These are phyloP conservation scores for Saturnispora zaruensis DNA, from an alignment of 805 yeast species.

Conservation along the genomic window DNA sequence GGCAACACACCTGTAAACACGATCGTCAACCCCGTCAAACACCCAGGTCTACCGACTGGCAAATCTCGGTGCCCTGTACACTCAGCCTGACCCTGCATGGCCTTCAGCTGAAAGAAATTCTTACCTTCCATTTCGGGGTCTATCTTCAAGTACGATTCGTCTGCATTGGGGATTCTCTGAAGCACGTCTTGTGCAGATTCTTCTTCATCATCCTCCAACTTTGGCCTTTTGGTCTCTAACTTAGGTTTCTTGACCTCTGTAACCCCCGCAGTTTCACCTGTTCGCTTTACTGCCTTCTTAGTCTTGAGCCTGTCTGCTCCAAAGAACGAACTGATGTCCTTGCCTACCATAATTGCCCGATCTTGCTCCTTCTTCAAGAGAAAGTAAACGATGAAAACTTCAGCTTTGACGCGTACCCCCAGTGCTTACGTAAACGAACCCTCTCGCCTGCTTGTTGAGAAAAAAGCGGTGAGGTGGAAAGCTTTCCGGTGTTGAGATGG, in stretches of 20 bases:
- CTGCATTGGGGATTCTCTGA: conserved; percentile 65
- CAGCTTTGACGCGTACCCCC: background rate
- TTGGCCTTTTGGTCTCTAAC: conserved; percentile 4
- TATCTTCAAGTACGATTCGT: conserved; percentile 30
- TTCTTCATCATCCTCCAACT: background rate
- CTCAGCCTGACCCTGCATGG: conserved; percentile 31
- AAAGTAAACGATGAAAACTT: background rate
- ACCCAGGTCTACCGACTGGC: conserved; percentile 79
- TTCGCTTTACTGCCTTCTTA: conserved; percentile 7
- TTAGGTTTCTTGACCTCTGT: too few species aligned
- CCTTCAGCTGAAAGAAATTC: conserved; percentile 47
- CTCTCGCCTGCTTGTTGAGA: background rate
- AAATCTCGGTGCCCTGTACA: conserved; percentile 26
- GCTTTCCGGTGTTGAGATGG: conserved; percentile 2
- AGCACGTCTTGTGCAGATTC: conserved; percentile 47
- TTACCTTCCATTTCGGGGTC: conserved; percentile 43
- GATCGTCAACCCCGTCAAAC: conserved; percentile 79
- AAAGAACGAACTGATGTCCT: conserved; percentile 16
- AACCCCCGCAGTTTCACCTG: background rate
- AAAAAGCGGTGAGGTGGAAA: background rate
- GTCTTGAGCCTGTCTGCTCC: conserved; percentile 22
- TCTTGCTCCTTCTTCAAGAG: background rate
- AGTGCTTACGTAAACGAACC: conserved; percentile 1
- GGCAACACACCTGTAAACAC: conserved; percentile 92
- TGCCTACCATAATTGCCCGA: background rate